A percentile compares a stretch with the other conserved stretches of the same genome.
These are phyloP conservation scores for Hura crepitans DNA, from an alignment of 441 rosid genomes.

Conservation along the genomic window DNA sequence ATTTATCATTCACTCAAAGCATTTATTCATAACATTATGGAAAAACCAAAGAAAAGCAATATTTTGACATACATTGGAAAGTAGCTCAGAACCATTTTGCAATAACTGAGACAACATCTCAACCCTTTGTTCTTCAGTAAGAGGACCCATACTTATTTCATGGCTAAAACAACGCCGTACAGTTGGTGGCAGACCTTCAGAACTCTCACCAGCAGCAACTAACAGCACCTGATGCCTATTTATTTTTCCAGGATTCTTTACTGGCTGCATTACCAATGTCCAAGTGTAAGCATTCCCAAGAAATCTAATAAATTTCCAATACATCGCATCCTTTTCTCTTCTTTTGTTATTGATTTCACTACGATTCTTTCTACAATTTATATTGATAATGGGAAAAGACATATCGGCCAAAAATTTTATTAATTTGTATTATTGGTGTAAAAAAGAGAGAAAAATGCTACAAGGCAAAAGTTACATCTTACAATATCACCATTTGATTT, in stretches of 20 bases:
- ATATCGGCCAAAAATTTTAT: neutral
- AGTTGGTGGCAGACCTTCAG: slow-evolving; percentile 82
- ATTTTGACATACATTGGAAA: slow-evolving; percentile 53
- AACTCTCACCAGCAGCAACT: slow-evolving; percentile 77
- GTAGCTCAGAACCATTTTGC: slow-evolving; percentile 60
- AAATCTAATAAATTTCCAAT: slow-evolving; percentile 10
- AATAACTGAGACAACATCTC: slow-evolving; percentile 70
- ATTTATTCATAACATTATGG: slow-evolving; percentile 5
- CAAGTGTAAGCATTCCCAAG: slow-evolving; percentile 17
- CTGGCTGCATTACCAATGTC: slow-evolving; percentile 35
- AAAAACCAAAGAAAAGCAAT: slow-evolving; percentile 10
- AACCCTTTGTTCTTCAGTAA: slow-evolving; percentile 79
- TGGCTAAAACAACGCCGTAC: slow-evolving; percentile 97
- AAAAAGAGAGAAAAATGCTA: slow-evolving; percentile 11
- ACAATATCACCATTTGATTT: slow-evolving; percentile 47
- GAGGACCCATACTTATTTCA: slow-evolving; percentile 77
- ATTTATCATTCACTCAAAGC: slow-evolving; percentile 3
- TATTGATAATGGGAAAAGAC: neutral
- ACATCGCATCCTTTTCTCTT: neutral
- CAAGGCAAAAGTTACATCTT: slow-evolving; percentile 36
- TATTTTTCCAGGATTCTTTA: slow-evolving; percentile 35
- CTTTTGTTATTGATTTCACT: neutral
- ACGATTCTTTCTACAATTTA: neutral
- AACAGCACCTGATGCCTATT: slow-evolving; percentile 56
- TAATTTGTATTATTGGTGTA: neutral